Percentiles rank a stretch among this genome's conserved stretches.
These are phyloP conservation scores for Obba rivulosa DNA, from an alignment of 768 basidiomycete species.

Conservation along the genomic window DNA sequence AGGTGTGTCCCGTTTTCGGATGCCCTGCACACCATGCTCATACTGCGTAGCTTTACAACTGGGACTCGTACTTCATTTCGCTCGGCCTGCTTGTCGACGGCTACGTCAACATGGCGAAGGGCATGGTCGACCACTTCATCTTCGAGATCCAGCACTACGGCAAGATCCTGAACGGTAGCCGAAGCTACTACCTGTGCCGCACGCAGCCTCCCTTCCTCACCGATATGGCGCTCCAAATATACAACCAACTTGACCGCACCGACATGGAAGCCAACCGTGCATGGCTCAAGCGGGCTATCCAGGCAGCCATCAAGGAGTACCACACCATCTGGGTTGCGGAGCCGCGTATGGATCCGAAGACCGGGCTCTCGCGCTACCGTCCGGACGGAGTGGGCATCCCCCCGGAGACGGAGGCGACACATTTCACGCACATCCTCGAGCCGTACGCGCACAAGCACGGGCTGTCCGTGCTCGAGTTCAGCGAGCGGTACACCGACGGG, in stretches of 20 bases:
- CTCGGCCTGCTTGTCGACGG: conserved; percentile 95
- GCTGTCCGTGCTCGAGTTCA: conserved; percentile 92
- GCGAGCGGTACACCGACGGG: conserved; percentile 90
- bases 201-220: conserved; percentile 98
- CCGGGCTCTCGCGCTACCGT: conserved; percentile 90
- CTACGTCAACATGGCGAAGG: conserved; percentile 89
- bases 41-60: conserved; percentile 72
- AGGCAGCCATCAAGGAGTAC: conserved; percentile 98
- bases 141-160: conserved; percentile 98
- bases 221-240: conserved; percentile 97
- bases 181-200: conserved; percentile 91
- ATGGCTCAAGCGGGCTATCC: conserved; percentile 95
- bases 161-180: conserved; percentile 94
- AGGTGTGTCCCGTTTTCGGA: conserved; percentile 43
- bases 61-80: conserved; percentile 94
- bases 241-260: conserved; percentile 88
- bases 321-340: conserved; percentile 96
- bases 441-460: conserved; percentile 92
- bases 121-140: conserved; percentile 98
- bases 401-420: conserved; percentile 96
- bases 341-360: conserved; percentile 91
- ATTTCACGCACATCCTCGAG: conserved; percentile 96
- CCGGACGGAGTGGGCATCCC: conserved; percentile 95
- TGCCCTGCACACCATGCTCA: neutral
- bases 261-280: conserved; percentile 73